Conservation (phyloP, 768 basidiomycete species). For the Chiua virens region DNA sequence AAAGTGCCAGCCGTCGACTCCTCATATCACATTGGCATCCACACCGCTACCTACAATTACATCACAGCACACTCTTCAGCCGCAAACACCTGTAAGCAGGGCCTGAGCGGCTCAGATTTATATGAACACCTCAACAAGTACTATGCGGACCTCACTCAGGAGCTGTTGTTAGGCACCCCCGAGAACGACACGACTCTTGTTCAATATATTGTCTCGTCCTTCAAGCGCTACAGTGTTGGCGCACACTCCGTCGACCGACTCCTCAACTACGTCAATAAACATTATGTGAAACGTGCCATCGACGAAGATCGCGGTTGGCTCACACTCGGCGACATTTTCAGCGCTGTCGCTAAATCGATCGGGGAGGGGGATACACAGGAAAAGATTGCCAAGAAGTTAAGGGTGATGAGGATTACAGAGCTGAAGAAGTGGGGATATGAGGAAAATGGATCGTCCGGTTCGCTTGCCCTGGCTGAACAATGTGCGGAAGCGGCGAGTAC, state of each 20-base stretch:
- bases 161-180: conserved; percentile 61
- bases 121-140: conserved; percentile 75
- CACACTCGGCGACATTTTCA: conserved; percentile 56
- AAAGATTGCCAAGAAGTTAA: conserved; percentile 52
- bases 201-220: conserved; percentile 69
- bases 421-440: conserved; percentile 71
- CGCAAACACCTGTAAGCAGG: conserved; percentile 29
- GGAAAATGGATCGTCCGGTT: conserved; percentile 49
- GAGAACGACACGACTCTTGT: conserved; percentile 65
- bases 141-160: conserved; percentile 58
- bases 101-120: conserved; percentile 65
- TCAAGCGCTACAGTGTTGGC: conserved; percentile 68
- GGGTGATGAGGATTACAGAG: conserved; percentile 58
- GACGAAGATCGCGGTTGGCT: conserved; percentile 78
- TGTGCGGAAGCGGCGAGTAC: conserved; percentile 75
- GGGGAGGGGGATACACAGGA: conserved; percentile 51
- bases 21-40: conserved; percentile 71
- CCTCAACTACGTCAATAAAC: conserved; percentile 68
- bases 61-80: conserved; percentile 59
- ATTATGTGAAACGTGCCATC: conserved; percentile 72
- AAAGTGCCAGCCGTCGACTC: conserved; percentile 74
- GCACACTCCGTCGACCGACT: conserved; percentile 69
- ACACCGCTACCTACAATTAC: conserved; percentile 87
- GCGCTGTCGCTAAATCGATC: conserved; percentile 52
- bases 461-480: conserved; percentile 58